Conservation (phyloP, 495 filamentous ascomycete genomes). For the Neurospora cerealis region DNA sequence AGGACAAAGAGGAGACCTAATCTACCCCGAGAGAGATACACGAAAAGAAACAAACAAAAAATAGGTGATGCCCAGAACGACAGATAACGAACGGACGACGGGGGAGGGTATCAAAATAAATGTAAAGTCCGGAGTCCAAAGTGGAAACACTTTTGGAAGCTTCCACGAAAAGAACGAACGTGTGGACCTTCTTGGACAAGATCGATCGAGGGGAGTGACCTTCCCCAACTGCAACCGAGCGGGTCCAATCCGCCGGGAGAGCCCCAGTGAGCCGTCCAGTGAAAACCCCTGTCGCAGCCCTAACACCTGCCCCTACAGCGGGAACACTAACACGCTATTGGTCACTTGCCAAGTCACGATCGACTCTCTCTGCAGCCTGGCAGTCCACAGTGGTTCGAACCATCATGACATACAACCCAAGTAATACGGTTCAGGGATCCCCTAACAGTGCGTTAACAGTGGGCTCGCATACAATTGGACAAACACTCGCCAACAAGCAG, state of each 20-base stretch:
- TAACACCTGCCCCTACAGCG: background rate
- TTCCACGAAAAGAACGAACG: background rate
- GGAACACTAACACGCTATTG: background rate
- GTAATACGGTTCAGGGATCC: background rate
- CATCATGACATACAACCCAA: background rate
- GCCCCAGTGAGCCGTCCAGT: background rate
- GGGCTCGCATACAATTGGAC: background rate
- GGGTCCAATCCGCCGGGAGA: background rate
- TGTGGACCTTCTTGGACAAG: background rate
- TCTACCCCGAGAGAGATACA: background rate
- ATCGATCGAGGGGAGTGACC: background rate
- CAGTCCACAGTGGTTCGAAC: background rate
- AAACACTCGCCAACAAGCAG: background rate
- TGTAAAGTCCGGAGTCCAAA: background rate
- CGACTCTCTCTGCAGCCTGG: background rate
- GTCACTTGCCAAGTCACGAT: background rate
- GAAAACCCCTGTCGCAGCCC: background rate
- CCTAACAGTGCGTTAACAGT: background rate
- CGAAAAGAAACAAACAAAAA: background rate
- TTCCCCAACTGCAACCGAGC: background rate
- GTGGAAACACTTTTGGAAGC: background rate
- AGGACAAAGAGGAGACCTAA: background rate
- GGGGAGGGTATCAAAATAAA: background rate
- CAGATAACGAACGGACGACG: background rate
- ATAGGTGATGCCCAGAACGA: background rate